phyloP scores from a whole-genome alignment of 139 green algal genomes.

The Spirogloea muscicola region DNA sequence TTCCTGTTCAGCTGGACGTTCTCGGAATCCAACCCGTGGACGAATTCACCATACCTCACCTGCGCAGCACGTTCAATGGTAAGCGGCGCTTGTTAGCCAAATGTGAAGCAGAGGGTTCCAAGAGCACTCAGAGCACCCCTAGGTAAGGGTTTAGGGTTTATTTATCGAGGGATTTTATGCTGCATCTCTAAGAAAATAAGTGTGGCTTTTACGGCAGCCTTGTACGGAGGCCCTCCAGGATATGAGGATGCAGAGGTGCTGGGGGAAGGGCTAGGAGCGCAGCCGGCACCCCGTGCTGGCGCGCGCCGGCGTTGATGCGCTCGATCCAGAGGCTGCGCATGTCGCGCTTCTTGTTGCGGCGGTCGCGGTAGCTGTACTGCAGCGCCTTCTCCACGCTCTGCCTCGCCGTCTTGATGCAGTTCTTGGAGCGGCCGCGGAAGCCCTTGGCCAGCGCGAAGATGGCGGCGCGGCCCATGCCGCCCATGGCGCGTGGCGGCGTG shows the following conservation, averaged over 20 bases:
- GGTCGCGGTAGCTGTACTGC: constrained; percentile 80
- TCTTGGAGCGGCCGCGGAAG: constrained; percentile 85
- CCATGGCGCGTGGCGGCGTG: no score
- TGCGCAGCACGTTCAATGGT: no score
- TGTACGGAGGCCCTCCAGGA: no score
- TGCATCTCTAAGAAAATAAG: no score
- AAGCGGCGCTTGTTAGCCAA: no score
- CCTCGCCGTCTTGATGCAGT: constrained; percentile 80
- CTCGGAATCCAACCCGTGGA: constrained; percentile 69
- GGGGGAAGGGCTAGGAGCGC: neutral
- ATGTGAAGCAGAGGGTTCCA: no score
- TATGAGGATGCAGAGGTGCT: neutral
- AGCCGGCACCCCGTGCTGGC: constrained; percentile 75
- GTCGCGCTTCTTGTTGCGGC: constrained; percentile 86
- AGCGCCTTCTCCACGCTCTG: constrained; percentile 86
- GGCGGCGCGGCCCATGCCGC: no score
- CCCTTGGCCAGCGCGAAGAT: constrained; percentile 84
- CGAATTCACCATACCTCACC: constrained; percentile 83
- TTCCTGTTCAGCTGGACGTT: constrained; percentile 96
- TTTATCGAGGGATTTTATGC: no score
- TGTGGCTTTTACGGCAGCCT: no score
- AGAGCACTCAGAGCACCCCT: no score
- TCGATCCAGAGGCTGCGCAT: constrained; percentile 84
- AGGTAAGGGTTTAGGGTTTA: no score
- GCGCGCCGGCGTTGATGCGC: constrained; percentile 78